Conservation (phyloP, 192 early-diverging fungal species). For the Linnemannia elongata region DNA sequence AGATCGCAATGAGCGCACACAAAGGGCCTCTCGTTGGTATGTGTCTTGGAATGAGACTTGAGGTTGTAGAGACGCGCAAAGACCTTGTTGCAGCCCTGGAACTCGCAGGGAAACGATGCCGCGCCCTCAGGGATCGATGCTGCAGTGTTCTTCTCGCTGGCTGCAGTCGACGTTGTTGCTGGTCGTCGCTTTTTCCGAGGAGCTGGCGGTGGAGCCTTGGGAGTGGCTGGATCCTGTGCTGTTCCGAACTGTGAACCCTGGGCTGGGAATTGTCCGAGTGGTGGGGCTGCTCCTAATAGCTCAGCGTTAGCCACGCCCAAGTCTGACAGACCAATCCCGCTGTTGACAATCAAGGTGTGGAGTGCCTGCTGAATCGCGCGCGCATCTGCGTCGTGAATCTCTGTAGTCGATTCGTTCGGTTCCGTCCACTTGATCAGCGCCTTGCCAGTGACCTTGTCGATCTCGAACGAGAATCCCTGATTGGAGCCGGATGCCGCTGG, state of each 20-base stretch:
- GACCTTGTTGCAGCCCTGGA: conserved; percentile 71
- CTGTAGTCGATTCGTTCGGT: not conserved
- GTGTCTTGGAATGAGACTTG: conserved; percentile 79
- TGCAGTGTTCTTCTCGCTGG: conserved; percentile 26
- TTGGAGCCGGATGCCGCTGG: not conserved
- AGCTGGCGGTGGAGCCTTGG: not conserved
- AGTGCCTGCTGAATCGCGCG: conserved; percentile 32
- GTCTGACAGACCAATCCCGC: conserved; percentile 23
- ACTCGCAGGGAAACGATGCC: conserved; percentile 37
- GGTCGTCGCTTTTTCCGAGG: conserved; percentile 29
- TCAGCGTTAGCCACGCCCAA: not conserved
- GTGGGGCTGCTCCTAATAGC: conserved; percentile 18
- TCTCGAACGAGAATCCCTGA: conserved; percentile 38
- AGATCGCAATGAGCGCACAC: conserved; percentile 76
- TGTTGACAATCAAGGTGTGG: conserved; percentile 26
- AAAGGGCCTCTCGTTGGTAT: conserved; percentile 80
- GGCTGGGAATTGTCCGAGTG: conserved; percentile 34
- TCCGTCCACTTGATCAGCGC: conserved; percentile 46
- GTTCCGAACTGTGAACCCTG: conserved; percentile 51
- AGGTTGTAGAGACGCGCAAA: conserved; percentile 82
- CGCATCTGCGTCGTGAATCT: conserved; percentile 11
- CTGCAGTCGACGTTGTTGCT: not conserved
- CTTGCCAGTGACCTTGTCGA: conserved; percentile 42
- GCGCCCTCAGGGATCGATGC: conserved; percentile 60
- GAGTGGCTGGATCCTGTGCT: conserved; percentile 18